Conservation (phyloP, 176 grass and related monocot genomes). For the bread wheat (Triticum aestivum) region DNA sequence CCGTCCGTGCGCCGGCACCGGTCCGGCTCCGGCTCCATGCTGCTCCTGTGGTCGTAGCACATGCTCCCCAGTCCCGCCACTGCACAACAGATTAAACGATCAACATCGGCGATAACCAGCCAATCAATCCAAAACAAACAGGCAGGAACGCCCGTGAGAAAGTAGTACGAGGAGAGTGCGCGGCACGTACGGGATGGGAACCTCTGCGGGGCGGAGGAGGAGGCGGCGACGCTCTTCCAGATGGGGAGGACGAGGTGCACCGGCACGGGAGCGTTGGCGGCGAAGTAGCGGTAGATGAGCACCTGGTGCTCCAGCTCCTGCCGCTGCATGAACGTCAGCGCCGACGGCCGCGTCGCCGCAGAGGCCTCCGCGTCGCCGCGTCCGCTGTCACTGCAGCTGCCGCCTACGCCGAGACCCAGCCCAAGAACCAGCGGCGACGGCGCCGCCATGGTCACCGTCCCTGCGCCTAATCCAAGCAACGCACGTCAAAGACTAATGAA, state of each 20-base stretch:
- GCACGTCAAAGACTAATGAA: not conserved
- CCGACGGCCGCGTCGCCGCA: not conserved
- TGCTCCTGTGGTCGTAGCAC: conserved; percentile 67
- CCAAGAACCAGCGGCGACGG: conserved; percentile 51
- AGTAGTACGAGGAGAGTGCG: not conserved
- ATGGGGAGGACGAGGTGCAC: conserved; percentile 70
- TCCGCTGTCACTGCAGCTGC: not conserved
- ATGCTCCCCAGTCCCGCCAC: conserved; percentile 59
- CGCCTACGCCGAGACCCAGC: conserved; percentile 37
- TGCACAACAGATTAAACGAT: not conserved
- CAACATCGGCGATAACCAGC: not conserved
- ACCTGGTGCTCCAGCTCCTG: conserved; percentile 81
- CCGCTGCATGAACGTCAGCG: conserved; percentile 72
- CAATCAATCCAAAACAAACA: not conserved
- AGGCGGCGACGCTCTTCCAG: conserved; percentile 73
- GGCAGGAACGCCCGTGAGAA: not conserved
- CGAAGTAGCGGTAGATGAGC: conserved; percentile 80
- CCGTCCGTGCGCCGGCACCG: conserved; percentile 68
- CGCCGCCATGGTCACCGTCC: conserved; percentile 57
- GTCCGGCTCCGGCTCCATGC: conserved; percentile 77
- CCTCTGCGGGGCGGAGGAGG: conserved; percentile 44
- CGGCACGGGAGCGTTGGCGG: conserved; percentile 57
- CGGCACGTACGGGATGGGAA: conserved; percentile 50
- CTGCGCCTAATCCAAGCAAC: not conserved
- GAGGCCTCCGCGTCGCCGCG: conserved; percentile 8